Percentiles rank a stretch among this genome's conserved stretches.
These are phyloP conservation scores for Plasmodium gallinaceum DNA, from an alignment of 169 alveolate species.

Conservation along the genomic window DNA sequence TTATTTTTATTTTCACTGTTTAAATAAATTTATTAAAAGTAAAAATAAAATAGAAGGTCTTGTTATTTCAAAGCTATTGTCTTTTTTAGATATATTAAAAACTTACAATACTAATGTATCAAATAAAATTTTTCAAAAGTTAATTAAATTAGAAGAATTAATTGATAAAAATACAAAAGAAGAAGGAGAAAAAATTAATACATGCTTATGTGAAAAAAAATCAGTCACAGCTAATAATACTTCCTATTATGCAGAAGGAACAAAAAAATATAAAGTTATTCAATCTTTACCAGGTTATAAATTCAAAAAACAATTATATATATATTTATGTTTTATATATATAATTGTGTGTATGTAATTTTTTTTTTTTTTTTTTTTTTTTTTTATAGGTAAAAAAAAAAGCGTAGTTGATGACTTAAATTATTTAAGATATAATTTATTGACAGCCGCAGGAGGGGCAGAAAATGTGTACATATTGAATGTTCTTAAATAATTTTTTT, in stretches of 20 bases:
- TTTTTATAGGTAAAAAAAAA: slow-evolving; percentile 43
- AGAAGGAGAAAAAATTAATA: slow-evolving; percentile 5
- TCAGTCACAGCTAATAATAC: slow-evolving; percentile 34
- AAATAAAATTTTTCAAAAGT: slow-evolving; percentile 36
- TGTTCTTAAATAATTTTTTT: slow-evolving; percentile 28
- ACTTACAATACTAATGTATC: slow-evolving; percentile 14
- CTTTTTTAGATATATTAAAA: slow-evolving; percentile 47
- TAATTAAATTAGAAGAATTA: slow-evolving; percentile 8
- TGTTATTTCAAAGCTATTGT: slow-evolving; percentile 19
- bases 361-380: not conserved
- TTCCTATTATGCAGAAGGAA: slow-evolving; percentile 24
- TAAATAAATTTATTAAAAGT: slow-evolving; percentile 50
- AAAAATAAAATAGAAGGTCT: slow-evolving; percentile 67
- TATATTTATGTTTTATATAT: not conserved
- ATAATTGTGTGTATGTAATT: not conserved
- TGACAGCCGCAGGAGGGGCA: slow-evolving; percentile 68
- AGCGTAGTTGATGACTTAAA: slow-evolving; percentile 47
- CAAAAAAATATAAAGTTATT: slow-evolving; percentile 29
- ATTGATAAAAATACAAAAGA: slow-evolving; percentile 28
- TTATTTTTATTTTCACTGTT: slow-evolving; percentile 54
- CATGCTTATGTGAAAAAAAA: slow-evolving; percentile 40
- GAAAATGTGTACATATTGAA: slow-evolving; percentile 63
- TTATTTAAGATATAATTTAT: slow-evolving; percentile 41
- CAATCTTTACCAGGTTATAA: slow-evolving; percentile 22
- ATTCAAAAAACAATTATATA: not conserved